A percentile compares a stretch with the other conserved stretches of the same genome.
Conservation (phyloP, 2,329 filamentous ascomycete genomes). For the Ophiostoma quercus region DNA sequence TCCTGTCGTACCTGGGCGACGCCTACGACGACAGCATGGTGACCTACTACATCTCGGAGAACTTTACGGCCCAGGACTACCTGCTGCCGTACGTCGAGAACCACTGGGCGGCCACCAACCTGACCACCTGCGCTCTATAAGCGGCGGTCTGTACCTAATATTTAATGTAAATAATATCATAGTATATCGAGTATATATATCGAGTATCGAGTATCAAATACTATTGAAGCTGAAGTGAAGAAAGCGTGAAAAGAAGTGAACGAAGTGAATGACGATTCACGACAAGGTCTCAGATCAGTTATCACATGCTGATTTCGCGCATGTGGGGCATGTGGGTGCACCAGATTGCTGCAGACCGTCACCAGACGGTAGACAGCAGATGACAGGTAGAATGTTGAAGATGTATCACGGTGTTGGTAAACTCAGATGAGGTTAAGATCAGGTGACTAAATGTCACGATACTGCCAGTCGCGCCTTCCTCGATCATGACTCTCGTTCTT, state of each 20-base stretch:
- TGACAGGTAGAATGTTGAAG: background rate
- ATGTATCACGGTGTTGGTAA: background rate
- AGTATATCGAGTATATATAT: background rate
- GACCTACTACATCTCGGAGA: slow-evolving; percentile 38
- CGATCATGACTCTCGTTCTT: background rate
- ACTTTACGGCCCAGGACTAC: slow-evolving; percentile 40
- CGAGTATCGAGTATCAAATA: too few relatives aligned
- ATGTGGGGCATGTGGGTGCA: background rate
- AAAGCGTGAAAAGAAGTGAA: background rate
- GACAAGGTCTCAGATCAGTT: background rate
- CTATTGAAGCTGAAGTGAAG: too few relatives aligned
- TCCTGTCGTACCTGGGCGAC: slow-evolving; percentile 37
- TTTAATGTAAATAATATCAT: background rate
- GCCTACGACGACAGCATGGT: slow-evolving; percentile 36
- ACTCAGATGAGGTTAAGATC: background rate
- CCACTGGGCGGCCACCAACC: slow-evolving; percentile 36
- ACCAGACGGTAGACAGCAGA: background rate
- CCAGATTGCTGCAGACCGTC: background rate
- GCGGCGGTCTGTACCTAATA: background rate
- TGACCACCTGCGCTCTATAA: slow-evolving; percentile 17
- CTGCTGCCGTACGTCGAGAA: slow-evolving; percentile 38
- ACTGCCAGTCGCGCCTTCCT: background rate
- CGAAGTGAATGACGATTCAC: background rate
- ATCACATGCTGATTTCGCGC: background rate
- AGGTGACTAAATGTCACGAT: background rate